Evolutionary conservation across 345 rosid genomes (phyloP).

Genomic region (Isatis tinctoria): DNA sequence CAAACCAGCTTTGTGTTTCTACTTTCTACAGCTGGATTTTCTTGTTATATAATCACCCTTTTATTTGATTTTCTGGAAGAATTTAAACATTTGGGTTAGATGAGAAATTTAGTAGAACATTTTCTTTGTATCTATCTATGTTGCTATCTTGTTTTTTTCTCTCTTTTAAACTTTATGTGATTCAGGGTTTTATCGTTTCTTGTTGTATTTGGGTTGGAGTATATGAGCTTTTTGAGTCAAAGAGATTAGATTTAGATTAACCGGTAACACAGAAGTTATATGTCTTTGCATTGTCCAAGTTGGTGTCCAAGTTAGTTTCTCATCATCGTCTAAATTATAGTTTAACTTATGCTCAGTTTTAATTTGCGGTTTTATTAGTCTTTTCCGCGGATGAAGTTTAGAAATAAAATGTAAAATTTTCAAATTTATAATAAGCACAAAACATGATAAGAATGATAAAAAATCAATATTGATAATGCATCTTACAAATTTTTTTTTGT

Average conservation of each 20-base stretch:
- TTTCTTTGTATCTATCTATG: slow-evolving; percentile 7
- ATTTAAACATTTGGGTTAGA: not conserved
- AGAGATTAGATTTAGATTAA: not conserved
- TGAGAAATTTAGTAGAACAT: slow-evolving; percentile 4
- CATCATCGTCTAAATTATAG: too few relatives aligned
- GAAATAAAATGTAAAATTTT: too few relatives aligned
- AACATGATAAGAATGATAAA: too few relatives aligned
- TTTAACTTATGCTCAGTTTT: too few relatives aligned
- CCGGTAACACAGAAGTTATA: not conserved
- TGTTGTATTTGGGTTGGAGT: not conserved
- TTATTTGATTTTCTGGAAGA: slow-evolving; percentile 5
- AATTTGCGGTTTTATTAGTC: too few relatives aligned
- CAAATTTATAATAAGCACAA: too few relatives aligned
- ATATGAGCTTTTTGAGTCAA: not conserved
- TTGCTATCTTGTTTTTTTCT: not conserved
- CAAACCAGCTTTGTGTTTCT: slow-evolving; percentile 16
- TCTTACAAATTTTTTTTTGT: too few relatives aligned
- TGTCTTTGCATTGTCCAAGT: not conserved
- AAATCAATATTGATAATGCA: too few relatives aligned
- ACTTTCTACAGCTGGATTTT: slow-evolving; percentile 4
- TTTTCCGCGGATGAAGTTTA: too few relatives aligned
- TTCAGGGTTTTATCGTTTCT: not conserved
- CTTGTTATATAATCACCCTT: not conserved
- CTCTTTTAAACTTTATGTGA: not conserved
- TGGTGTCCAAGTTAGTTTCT: too few relatives aligned